Base-by-base conservation (phyloP, 2,329 filamentous ascomycete genomes). In the Fusarium sp. region DNA sequence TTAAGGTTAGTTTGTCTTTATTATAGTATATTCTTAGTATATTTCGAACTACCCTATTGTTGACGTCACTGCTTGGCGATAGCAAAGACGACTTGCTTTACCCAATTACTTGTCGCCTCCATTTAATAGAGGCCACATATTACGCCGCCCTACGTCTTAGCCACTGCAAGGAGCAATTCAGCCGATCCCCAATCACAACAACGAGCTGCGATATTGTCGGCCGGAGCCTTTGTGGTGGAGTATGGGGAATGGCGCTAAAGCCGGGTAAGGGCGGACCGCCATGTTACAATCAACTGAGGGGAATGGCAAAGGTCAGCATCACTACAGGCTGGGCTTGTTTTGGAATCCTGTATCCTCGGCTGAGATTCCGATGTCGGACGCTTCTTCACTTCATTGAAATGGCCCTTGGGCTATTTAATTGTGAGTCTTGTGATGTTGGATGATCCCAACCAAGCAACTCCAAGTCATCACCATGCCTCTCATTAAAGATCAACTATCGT, bases 251-350 rank as follows among this genome's bases (percentile, higher is more conserved):
- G 26, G 13, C 44, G 26, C 44, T 28, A 22, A 39, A n/a, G 8
- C 65, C 60, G 65, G 60, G 36, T 64, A 64, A 68, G 60, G 47
- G 30, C 65, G 65, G 65, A 32, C 65, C 65, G 44, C 20, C 35
- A 32, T n/a, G 26, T 28, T 9, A 30, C 17, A 15, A 44, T 17
- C 26, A 14, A 22, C 14, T 35, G 36, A 51, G 55, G 38, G 42
- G 22, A 20, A 20, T 30, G 24, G 35, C 17, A 51, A 44, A 63
- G 41, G 58, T 56, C 39, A 63, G 22, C 42, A 39, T 20, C 28
- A 24, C 14, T 11, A 3, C 36, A 9, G 10, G 20, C 32, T 45
- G 20, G 36, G 17, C 30, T 20, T 42, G 11, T 13, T 26, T 15
- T 28, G 13, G 24, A 28, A 10, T 47, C 3, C 13, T 15, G 13